A percentile compares a stretch with the other conserved stretches of the same genome.
phyloP scores from a whole-genome alignment of 352 stramenopile species.

The Phytophthora sansomeana region DNA sequence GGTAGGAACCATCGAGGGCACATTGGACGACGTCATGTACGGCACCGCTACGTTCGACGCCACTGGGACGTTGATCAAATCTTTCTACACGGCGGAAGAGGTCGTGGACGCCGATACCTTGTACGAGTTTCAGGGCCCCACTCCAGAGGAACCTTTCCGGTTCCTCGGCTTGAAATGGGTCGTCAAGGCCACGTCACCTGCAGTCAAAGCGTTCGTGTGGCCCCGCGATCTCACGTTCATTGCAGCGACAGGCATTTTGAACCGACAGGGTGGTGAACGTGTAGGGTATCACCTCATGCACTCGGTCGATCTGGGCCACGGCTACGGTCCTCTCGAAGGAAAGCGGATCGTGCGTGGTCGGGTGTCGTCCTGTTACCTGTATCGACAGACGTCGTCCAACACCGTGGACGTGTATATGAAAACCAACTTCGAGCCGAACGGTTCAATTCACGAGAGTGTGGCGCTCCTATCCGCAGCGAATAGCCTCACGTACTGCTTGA shows the following conservation, averaged over 20 bases:
- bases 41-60: constrained; percentile 38
- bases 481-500: constrained; percentile 50
- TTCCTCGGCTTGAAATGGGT: constrained; percentile 57
- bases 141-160: constrained; percentile 50
- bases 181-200: constrained; percentile 34
- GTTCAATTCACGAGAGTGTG: constrained; percentile 38
- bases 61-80: constrained; percentile 40
- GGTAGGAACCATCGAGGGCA: constrained; percentile 52
- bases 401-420: constrained; percentile 60
- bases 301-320: constrained; percentile 48
- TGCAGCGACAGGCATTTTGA: constrained; percentile 53
- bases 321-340: constrained; percentile 39
- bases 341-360: constrained; percentile 46
- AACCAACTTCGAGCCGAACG: constrained; percentile 52
- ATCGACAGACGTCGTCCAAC: constrained; percentile 45
- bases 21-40: constrained; percentile 62
- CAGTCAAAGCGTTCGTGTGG: constrained; percentile 47
- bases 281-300: constrained; percentile 67
- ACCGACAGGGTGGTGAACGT: constrained; percentile 48
- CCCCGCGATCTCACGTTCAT: constrained; percentile 57
- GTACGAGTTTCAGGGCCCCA: constrained; percentile 43
- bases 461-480: constrained; percentile 42
- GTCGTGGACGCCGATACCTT: constrained; percentile 52
- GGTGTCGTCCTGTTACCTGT: constrained; percentile 56
- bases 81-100: constrained; percentile 39